Percentiles rank a stretch among this genome's conserved stretches.
Conservation (phyloP, 2,329 filamentous ascomycete genomes). For the Trichocomaceae sp. region DNA sequence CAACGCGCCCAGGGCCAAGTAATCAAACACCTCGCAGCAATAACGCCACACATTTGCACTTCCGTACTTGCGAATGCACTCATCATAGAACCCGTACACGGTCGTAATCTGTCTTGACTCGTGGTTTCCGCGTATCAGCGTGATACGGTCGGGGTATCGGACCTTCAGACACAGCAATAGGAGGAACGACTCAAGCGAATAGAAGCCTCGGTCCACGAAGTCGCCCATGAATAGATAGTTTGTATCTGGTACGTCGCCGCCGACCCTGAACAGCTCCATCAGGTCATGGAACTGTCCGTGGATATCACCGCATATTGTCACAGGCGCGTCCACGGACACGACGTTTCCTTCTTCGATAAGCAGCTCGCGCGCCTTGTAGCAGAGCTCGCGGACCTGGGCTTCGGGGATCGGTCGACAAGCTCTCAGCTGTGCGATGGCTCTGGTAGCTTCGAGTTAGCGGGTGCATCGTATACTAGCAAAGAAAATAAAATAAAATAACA, state of each 20-base stretch:
- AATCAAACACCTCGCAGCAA: conserved; percentile 97
- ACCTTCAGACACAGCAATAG: conserved; percentile 95
- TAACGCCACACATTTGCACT: conserved; percentile 96
- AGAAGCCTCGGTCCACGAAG: conserved; percentile 97
- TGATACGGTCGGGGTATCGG: conserved; percentile 94
- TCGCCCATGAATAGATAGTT: conserved; percentile 99
- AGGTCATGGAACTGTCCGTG: conserved; percentile 95
- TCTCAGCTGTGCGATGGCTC: conserved; percentile 90
- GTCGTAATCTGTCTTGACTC: conserved; percentile 96
- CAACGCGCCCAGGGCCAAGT: conserved; percentile 82
- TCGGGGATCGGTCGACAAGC: conserved; percentile 95
- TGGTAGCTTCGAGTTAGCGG: conserved; percentile 31
- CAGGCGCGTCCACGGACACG: conserved; percentile 86
- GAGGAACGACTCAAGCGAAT: conserved; percentile 93
- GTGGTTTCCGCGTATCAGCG: conserved; percentile 89
- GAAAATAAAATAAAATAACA: too few relatives aligned
- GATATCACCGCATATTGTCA: conserved; percentile 96
- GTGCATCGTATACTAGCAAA: neutral
- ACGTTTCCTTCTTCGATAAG: conserved; percentile 97
- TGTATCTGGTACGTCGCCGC: conserved; percentile 87
- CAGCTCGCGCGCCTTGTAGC: conserved; percentile 92
- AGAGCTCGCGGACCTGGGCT: conserved; percentile 88
- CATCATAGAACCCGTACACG: conserved; percentile 97
- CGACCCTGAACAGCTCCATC: conserved; percentile 93
- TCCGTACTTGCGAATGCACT: conserved; percentile 92